Conservation (phyloP, 768 basidiomycete species). For the Tulasnella sp. region DNA sequence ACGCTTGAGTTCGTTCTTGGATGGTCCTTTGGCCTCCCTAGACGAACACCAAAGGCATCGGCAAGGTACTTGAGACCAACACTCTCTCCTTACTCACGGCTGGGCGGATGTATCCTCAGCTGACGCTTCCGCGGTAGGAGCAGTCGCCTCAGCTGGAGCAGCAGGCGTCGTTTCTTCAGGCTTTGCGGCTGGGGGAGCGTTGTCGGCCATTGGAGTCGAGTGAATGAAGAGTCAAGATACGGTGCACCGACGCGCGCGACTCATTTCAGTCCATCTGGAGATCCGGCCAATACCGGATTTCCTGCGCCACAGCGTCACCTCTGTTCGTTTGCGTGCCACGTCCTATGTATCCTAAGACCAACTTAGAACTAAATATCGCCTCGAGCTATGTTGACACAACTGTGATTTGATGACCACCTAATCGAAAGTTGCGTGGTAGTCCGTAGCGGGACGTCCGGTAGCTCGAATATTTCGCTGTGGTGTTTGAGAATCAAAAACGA, state of each 20-base stretch:
- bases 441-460: no score
- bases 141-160: background rate
- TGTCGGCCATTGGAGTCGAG: background rate
- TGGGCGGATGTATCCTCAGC: background rate
- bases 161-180: background rate
- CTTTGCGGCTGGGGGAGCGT: slow-evolving; percentile 1
- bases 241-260: slow-evolving; percentile 6
- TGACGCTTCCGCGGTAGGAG: background rate
- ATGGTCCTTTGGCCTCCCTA: slow-evolving; percentile 41
- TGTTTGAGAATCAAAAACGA: no score
- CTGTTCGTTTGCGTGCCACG: background rate
- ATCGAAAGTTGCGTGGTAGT: no score
- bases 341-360: background rate
- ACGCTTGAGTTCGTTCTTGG: slow-evolving; percentile 89
- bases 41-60: background rate
- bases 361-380: no score
- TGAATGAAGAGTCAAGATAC: slow-evolving; percentile 5
- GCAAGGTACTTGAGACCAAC: background rate
- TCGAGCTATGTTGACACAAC: no score
- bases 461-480: no score
- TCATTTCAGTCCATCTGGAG: background rate
- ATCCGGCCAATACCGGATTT: background rate
- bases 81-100: background rate
- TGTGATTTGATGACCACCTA: no score
- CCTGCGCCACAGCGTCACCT: background rate